These are phyloP conservation scores for Backusella tuberculispora DNA, from an alignment of 192 early-diverging fungal species.

Conservation along the genomic window DNA sequence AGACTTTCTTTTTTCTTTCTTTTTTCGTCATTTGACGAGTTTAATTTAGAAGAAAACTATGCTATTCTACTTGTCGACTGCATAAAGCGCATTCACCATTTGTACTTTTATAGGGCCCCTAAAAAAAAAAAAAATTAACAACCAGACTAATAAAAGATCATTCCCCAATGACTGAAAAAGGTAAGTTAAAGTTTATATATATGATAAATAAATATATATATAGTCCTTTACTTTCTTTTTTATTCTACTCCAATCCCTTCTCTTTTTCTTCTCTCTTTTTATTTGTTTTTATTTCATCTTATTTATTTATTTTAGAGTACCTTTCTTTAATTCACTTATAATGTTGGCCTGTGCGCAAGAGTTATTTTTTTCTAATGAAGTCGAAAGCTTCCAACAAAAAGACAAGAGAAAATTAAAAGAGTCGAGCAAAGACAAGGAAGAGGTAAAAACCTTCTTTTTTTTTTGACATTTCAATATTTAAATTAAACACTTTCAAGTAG, in stretches of 20 bases:
- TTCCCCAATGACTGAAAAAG: slow-evolving; percentile 5
- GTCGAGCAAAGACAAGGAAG: slow-evolving; percentile 31
- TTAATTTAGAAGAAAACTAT: slow-evolving; percentile 15
- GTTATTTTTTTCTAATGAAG: slow-evolving; percentile 25
- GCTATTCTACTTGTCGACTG: slow-evolving; percentile 16
- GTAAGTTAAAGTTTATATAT: slow-evolving; percentile 5
- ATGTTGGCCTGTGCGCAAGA: slow-evolving; percentile 44
- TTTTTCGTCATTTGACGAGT: slow-evolving; percentile 15
- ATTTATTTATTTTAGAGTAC: not conserved
- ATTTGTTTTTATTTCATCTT: not conserved
- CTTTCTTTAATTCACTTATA: not conserved
- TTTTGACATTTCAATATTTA: not conserved
- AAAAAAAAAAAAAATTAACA: slow-evolving; percentile 16
- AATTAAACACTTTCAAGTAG: not conserved
- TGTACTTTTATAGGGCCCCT: slow-evolving; percentile 12
- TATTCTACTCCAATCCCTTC: not conserved
- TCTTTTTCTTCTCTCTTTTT: not conserved
- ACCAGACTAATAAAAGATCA: slow-evolving; percentile 9
- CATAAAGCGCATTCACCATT: slow-evolving; percentile 15
- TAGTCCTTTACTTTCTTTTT: not conserved
- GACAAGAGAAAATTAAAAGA: slow-evolving; percentile 17
- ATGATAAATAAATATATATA: not conserved
- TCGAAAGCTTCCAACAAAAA: slow-evolving; percentile 14
- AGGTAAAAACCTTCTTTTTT: slow-evolving; percentile 10
- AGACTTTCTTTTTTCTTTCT: not conserved